These are phyloP conservation scores for Chlorella sorokiniana DNA, from an alignment of 139 green algal species.

Conservation along the genomic window DNA sequence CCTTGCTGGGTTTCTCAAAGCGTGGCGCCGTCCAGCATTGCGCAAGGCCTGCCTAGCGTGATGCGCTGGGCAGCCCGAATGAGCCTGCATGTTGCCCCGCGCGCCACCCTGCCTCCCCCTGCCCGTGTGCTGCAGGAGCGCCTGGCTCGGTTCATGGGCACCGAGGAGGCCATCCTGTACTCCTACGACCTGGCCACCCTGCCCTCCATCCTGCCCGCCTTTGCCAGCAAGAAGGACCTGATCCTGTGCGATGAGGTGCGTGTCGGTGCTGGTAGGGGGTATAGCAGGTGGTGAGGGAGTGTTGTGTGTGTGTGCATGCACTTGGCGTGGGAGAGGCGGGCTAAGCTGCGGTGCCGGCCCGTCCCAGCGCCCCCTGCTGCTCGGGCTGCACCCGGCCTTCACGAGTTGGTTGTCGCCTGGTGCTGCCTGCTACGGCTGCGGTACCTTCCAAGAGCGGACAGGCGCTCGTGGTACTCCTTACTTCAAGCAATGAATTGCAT, in stretches of 20 bases:
- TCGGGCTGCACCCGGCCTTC: too few relatives aligned
- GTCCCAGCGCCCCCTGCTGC: too few relatives aligned
- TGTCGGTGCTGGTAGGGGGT: background rate
- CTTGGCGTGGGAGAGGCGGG: too few relatives aligned
- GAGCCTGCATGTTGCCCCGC: background rate
- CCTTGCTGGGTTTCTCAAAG: background rate
- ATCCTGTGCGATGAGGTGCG: conserved; percentile 82
- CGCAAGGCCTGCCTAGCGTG: too few relatives aligned
- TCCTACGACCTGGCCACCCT: conserved; percentile 93
- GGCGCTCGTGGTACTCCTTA: too few relatives aligned
- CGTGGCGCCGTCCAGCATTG: too few relatives aligned
- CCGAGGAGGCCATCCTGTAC: conserved; percentile 91
- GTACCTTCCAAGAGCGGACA: too few relatives aligned
- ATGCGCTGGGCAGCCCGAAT: too few relatives aligned
- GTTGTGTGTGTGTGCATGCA: background rate
- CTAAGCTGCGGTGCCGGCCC: too few relatives aligned
- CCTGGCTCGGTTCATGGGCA: conserved; percentile 82
- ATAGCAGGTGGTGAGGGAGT: background rate
- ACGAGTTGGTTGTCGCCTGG: too few relatives aligned
- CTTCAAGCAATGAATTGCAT: too few relatives aligned
- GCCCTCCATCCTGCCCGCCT: conserved; percentile 90
- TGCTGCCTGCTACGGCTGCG: too few relatives aligned
- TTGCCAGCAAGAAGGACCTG: conserved; percentile 89
- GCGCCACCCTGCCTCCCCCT: background rate
- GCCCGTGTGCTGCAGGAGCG: conserved; percentile 50